Conservation (phyloP, 2,329 filamentous ascomycete species). For the Xylariaceae sp. region DNA sequence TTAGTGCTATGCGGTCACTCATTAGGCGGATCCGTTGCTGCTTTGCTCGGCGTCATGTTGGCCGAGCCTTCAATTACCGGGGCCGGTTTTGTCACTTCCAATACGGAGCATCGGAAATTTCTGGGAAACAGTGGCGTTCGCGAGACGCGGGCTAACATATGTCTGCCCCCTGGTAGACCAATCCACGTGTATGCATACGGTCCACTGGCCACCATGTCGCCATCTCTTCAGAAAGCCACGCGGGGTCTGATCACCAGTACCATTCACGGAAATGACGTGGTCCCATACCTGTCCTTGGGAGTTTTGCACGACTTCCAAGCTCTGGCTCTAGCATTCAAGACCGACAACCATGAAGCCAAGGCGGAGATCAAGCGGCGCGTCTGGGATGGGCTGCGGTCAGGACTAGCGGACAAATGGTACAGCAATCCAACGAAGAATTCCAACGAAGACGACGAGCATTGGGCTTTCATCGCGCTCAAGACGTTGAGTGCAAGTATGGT, state of each 20-base stretch:
- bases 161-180: conserved; percentile 62
- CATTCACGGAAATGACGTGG: conserved; percentile 68
- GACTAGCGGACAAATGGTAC: conserved; percentile 59
- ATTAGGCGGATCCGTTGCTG: conserved; percentile 65
- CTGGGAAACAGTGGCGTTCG: conserved; percentile 32
- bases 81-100: conserved; percentile 60
- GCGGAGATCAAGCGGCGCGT: conserved; percentile 62
- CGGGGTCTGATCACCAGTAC: conserved; percentile 71
- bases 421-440: conserved; percentile 38
- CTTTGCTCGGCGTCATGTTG: conserved; percentile 66
- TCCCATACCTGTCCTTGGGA: conserved; percentile 69
- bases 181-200: conserved; percentile 80
- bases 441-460: conserved; percentile 58
- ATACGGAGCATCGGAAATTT: conserved; percentile 42
- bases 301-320: conserved; percentile 72
- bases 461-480: conserved; percentile 65
- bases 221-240: conserved; percentile 64
- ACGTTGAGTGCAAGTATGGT: conserved; percentile 64
- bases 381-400: conserved; percentile 61
- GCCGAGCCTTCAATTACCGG: conserved; percentile 56
- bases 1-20: conserved; percentile 67
- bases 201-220: conserved; percentile 67
- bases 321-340: conserved; percentile 67
- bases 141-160: conserved; percentile 36
- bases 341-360: conserved; percentile 63